Evolutionary conservation across 73 alveolate species (phyloP), one percentile per base, ranked within the genome.

Genomic region (Tetrahymena borealis): DNA sequence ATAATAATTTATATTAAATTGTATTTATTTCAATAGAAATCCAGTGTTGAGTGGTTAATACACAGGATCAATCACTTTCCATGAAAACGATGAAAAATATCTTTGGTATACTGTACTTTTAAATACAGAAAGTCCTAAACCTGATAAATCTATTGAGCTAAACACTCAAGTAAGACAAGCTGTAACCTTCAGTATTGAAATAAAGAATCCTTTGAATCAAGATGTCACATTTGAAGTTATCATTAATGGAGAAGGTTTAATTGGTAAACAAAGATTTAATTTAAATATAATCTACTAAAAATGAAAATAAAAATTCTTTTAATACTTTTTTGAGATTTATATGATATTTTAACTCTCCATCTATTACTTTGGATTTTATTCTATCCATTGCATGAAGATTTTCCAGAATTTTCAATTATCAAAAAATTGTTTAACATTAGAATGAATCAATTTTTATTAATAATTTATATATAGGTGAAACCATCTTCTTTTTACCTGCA

Each of bases 21-120:
- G n/a, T n/a, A n/a, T 9, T 43, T 43, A n/a, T 11, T 11, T 5
- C n/a, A 15, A 0, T 60, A 60, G 85, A n/a, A 60, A 60, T 60
- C 99, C 99, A 39, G 93, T 98, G 18, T 96, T 98, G 40, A 98
- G 99, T 36, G 99, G 99, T 20, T 97, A 96, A 38, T 98, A 98
- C 92, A 97, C 99, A 36, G 99, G 99, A 39, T 95, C 99, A 24
- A 98, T 98, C 24, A 98, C 99, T 18, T 98, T 98, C 94, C 95
- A 96, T 90, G 99, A 97, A 93, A 96, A 97, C 90, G 94, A 97
- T 39, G 99, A 97, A 43, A 96, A 98, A 33, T 98, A 97, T 96
- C 90, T 97, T 90, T 98, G 99, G 99, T 98, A 98, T 94, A 94
- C 96, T 1, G 95, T 94, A 32, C 90, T 94, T 11, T 42, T 91